Evolutionary conservation across 305 asterid species (phyloP), one percentile per base, ranked within the genome.

Genomic region (Fraxinus sp.): DNA sequence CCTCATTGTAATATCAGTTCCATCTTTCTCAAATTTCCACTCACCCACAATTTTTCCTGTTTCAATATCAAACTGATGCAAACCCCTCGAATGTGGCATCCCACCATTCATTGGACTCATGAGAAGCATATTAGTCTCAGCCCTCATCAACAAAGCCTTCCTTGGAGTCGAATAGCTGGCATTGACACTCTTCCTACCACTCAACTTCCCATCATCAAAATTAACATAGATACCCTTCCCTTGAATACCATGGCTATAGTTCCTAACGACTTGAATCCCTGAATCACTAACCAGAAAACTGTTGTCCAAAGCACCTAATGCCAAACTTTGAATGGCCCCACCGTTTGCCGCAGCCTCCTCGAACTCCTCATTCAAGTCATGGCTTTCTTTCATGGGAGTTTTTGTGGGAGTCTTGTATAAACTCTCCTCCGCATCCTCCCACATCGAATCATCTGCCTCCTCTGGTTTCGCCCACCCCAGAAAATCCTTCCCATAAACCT

Each of bases 11-110:
- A 96, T 95, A 79, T 96, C 98, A 80, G 94, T 82, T 78, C 99
- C 99, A 87, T 96, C 99, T 81, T 96, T 96, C 91, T 84, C 99
- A 80, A 96, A 96, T 90, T 85, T 96, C 99, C 99, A 96, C 88
- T 95, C 96, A 9, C 92, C 93, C 81, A 95, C 98, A 75, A 96
- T 82, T 85, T 88, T 90, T 74, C 98, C 98, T 1, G 94, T 91
- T 85, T 96, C 99, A 2, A 96, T 95, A 80, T 96, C 99, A 80
- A 96, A 83, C 89, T 96, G 99, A 85, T 96, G 99, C 86, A 96
- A 83, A 59, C 98, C 99, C 83, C 85, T 91, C 0, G 97, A 83
- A 71, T 95, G 98, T 1, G 94, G 93, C 73, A 89, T 91, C 55
- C 85, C 94, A 52, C 86, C 91, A 80, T 89, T 87, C 87, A 86